Base-by-base conservation (phyloP, 75 land plant genomes). In the Isoetes taiwanensis region DNA sequence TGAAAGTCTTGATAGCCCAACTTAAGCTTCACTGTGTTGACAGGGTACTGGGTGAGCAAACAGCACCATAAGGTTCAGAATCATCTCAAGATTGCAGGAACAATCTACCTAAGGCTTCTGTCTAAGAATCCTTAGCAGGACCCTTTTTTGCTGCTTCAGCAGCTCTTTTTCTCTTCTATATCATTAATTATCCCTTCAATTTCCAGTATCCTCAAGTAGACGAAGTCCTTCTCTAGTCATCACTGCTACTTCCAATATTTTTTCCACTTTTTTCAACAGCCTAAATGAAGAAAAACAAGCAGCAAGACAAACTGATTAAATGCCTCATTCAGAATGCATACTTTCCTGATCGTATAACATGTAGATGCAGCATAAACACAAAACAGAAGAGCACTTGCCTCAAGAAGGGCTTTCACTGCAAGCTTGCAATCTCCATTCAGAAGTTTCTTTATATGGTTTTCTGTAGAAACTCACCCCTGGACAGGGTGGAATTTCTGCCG, bases 131-230 rank as follows among this genome's bases (percentile, higher is more conserved):
- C 23, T 23, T 46, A n/a, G 50, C 12, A 5, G 50, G 50, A 19
- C 50, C 50, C 23, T 46, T 46, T 23, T 46, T 46, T 4, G 50
- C 50, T 16, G 50, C 50, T n/a, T 46, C 50, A n/a, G 50, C 50
- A 46, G 50, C 50, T 6, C 16, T 46, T 46, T 23, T 46, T 23
- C 25, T 16, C 50, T n/a, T 46, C 50, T 16, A 46, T 46, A 6
- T 23, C 50, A 23, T 46, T 46, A 46, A 46, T 23, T 6, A 46
- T 46, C 50, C 23, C 50, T 16, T 46, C 50, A n/a, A 46, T 46
- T 23, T 46, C 50, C 12, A 23, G 19, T n/a, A 19, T 46, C 50
- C 50, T 46, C 50, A 6, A 46, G 50, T n/a, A 46, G 25, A 19
- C n/a, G 16, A 19, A 46, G 50, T 46, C 50, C 50, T 46, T 46